phyloP scores from a whole-genome alignment of 2,329 filamentous ascomycete genomes.

The Pseudopyricularia javanii region DNA sequence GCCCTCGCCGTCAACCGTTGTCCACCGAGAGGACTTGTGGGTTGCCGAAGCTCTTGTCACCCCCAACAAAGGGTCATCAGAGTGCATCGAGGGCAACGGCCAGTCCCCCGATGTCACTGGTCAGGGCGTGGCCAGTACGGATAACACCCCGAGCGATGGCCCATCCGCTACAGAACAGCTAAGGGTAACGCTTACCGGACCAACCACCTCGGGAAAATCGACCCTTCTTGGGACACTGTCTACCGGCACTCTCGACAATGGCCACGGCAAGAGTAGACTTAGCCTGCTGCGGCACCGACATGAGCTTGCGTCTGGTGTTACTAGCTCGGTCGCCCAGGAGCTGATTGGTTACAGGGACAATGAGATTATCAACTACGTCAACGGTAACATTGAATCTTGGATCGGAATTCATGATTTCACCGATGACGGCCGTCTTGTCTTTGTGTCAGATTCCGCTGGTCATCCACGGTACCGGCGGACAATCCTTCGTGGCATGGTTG shows the following conservation, averaged over 20 bases:
- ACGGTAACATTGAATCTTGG: slow-evolving; percentile 83
- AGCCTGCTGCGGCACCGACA: slow-evolving; percentile 86
- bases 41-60: slow-evolving; percentile 86
- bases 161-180: slow-evolving; percentile 59
- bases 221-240: slow-evolving; percentile 80
- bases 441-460: slow-evolving; percentile 85
- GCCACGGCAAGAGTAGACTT: slow-evolving; percentile 76
- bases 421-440: slow-evolving; percentile 63
- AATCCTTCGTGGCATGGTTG: slow-evolving; percentile 77
- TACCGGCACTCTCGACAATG: slow-evolving; percentile 82
- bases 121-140: slow-evolving; percentile 2
- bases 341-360: slow-evolving; percentile 66
- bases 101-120: slow-evolving; percentile 2
- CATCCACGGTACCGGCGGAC: slow-evolving; percentile 83
- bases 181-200: slow-evolving; percentile 75
- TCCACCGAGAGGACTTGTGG: slow-evolving; percentile 50
- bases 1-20: slow-evolving; percentile 16
- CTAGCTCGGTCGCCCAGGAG: slow-evolving; percentile 89
- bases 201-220: slow-evolving; percentile 86
- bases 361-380: slow-evolving; percentile 68
- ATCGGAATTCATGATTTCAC: slow-evolving; percentile 80
- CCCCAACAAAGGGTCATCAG: slow-evolving; percentile 45
- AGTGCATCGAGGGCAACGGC: slow-evolving; percentile 10
- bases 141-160: slow-evolving; percentile 20
- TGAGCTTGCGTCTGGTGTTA: slow-evolving; percentile 82